Evolutionary conservation across 768 basidiomycete species (phyloP).

Genomic region (Asterophora lycoperdoides): DNA sequence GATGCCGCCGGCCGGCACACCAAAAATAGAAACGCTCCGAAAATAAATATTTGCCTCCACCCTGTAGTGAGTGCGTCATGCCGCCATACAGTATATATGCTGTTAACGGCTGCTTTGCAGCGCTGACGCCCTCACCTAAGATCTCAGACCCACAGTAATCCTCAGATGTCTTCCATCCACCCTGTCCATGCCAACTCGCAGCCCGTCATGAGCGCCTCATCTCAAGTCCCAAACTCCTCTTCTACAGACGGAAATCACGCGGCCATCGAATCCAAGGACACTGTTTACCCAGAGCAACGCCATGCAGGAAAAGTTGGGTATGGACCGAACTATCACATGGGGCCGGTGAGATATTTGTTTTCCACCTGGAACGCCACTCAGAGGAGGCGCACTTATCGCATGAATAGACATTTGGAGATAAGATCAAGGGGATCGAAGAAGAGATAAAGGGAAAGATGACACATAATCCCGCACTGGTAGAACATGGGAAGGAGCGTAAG

Average conservation of each 20-base stretch:
- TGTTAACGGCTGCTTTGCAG: too few relatives aligned
- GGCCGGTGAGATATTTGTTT: constrained; percentile 26
- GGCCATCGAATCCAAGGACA: not conserved
- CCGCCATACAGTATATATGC: too few relatives aligned
- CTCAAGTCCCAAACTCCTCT: not conserved
- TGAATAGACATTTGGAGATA: constrained; percentile 28
- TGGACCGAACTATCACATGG: constrained; percentile 36
- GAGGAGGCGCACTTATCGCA: not conserved
- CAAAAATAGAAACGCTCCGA: too few relatives aligned
- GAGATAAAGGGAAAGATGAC: constrained; percentile 32
- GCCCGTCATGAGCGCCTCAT: not conserved
- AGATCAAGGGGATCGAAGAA: constrained; percentile 29
- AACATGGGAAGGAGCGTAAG: constrained; percentile 27
- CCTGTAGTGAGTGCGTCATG: too few relatives aligned
- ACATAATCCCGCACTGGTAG: constrained; percentile 21
- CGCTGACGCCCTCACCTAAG: too few relatives aligned
- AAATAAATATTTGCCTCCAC: too few relatives aligned
- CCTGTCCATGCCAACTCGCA: constrained; percentile 7
- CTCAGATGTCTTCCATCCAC: constrained; percentile 10
- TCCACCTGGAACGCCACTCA: not conserved
- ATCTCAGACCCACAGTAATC: not conserved
- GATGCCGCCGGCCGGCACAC: too few relatives aligned
- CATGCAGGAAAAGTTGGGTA: constrained; percentile 43
- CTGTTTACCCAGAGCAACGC: constrained; percentile 34
- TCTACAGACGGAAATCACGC: not conserved